Percentiles rank a stretch among this genome's conserved stretches.
Conservation (phyloP, 108 stramenopile species). For the Fragilaria radians region DNA sequence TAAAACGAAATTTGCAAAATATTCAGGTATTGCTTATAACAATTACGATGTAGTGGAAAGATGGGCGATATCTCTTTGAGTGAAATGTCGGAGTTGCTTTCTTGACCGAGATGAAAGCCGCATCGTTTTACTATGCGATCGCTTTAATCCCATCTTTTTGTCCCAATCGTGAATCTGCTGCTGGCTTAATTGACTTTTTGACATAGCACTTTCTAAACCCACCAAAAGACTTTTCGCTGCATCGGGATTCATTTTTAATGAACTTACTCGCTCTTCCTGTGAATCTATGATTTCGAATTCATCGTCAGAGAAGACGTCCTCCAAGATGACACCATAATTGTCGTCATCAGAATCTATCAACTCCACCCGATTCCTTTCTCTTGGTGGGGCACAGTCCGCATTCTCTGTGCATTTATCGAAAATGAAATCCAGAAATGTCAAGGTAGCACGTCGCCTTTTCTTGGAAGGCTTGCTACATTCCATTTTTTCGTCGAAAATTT, state of each 20-base stretch:
- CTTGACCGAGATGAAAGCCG: slow-evolving; percentile 44
- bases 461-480: too few species aligned
- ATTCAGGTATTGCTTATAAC: too few species aligned
- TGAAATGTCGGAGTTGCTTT: background rate
- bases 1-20: too few species aligned
- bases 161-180: slow-evolving; percentile 82
- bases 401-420: background rate
- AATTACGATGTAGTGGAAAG: too few species aligned
- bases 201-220: slow-evolving; percentile 45
- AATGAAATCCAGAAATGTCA: slow-evolving; percentile 1
- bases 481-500: too few species aligned
- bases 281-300: background rate
- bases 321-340: background rate
- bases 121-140: slow-evolving; percentile 76
- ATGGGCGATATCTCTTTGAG: background rate
- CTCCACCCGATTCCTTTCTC: background rate
- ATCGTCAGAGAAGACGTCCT: background rate
- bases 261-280: background rate
- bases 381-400: background rate
- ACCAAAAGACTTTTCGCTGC: slow-evolving; percentile 6
- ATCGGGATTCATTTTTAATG: background rate
- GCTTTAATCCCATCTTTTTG: slow-evolving; percentile 64
- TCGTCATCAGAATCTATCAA: background rate
- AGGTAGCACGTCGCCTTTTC: background rate
- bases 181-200: slow-evolving; percentile 49